Percentiles rank a stretch among this genome's conserved stretches.
These are phyloP conservation scores for Pelargonium exstipulatum DNA, from an alignment of 441 rosid species.

Conservation along the genomic window DNA sequence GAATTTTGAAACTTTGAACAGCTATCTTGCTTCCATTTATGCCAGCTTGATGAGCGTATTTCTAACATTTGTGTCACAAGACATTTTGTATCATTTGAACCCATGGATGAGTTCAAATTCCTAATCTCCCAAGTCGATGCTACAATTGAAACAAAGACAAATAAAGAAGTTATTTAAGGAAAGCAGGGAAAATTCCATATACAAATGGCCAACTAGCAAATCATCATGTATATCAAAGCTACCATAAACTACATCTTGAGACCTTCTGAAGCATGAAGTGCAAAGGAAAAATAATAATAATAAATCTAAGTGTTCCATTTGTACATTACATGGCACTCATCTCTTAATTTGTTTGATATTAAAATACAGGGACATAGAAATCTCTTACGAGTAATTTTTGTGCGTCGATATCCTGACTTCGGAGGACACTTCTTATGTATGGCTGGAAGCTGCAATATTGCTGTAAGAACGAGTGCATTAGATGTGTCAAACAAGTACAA, in stretches of 20 bases:
- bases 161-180: conserved; percentile 16
- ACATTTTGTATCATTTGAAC: conserved; percentile 57
- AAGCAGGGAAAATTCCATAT: not conserved
- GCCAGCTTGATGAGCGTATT: conserved; percentile 68
- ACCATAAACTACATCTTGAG: not conserved
- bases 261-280: conserved; percentile 7
- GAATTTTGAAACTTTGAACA: conserved; percentile 87
- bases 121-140: conserved; percentile 98
- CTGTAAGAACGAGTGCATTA: conserved; percentile 37
- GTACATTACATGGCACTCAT: not conserved
- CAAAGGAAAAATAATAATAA: not conserved
- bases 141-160: conserved; percentile 32
- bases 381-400: conserved; percentile 70
- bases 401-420: conserved; percentile 81
- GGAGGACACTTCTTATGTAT: conserved; percentile 69
- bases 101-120: conserved; percentile 56
- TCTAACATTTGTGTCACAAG: conserved; percentile 85
- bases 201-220: not conserved
- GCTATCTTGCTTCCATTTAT: conserved; percentile 67
- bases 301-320: not conserved
- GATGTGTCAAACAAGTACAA: conserved; percentile 22
- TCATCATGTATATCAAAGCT: not conserved
- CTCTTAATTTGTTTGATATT: not conserved
- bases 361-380: conserved; percentile 7
- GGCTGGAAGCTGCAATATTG: conserved; percentile 91